phyloP scores from a whole-genome alignment of 495 filamentous ascomycete species.

The Neurospora intermedia region DNA sequence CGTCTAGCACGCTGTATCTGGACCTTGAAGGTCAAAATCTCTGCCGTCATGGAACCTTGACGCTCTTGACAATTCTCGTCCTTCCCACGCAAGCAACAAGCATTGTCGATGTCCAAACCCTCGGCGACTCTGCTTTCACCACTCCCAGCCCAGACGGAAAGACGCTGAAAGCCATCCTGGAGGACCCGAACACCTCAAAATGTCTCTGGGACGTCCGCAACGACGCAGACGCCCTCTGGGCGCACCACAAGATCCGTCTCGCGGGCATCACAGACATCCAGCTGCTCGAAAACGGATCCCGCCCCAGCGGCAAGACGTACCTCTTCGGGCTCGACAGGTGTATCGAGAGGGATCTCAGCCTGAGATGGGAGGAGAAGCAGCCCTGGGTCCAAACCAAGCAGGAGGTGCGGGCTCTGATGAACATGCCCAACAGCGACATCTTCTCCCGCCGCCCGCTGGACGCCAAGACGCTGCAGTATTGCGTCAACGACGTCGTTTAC shows the following conservation, averaged over 20 bases:
- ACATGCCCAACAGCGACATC: background rate
- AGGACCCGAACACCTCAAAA: conserved; percentile 34
- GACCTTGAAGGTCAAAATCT: conserved; percentile 47
- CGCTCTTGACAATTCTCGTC: conserved; percentile 36
- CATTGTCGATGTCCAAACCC: conserved; percentile 42
- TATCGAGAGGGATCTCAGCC: conserved; percentile 19
- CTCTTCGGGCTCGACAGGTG: conserved; percentile 35
- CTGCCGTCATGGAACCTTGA: conserved; percentile 37
- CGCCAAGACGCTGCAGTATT: background rate
- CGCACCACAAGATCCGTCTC: conserved; percentile 29
- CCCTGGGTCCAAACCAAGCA: background rate
- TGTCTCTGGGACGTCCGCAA: conserved; percentile 48
- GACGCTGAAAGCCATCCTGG: conserved; percentile 41
- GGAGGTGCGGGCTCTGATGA: background rate
- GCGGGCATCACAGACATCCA: conserved; percentile 42
- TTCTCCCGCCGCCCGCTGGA: background rate
- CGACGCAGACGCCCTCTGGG: conserved; percentile 45
- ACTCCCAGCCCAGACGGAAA: conserved; percentile 13
- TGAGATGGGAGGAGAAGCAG: background rate
- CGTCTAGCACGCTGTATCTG: conserved; percentile 31
- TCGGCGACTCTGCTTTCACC: conserved; percentile 33
- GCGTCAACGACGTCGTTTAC: background rate
- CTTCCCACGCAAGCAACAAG: conserved; percentile 10
- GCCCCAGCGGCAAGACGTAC: conserved; percentile 14
- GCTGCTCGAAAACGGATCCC: conserved; percentile 41